Evolutionary conservation across 345 rosid genomes (phyloP).

Genomic region (Salix koriyanagi): DNA sequence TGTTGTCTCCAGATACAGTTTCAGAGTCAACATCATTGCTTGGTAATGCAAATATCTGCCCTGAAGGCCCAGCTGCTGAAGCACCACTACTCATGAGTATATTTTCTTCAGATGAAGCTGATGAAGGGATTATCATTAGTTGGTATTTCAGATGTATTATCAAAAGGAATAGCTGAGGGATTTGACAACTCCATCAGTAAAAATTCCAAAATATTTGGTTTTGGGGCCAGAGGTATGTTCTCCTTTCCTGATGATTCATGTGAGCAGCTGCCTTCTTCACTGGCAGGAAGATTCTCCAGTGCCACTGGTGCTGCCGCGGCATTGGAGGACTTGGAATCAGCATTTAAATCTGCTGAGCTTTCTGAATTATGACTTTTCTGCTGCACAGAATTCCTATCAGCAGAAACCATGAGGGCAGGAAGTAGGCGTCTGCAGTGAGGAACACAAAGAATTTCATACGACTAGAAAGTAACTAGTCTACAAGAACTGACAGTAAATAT

Average conservation of each 20-base stretch:
- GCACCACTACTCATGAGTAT: not conserved
- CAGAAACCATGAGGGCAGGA: conserved; percentile 17
- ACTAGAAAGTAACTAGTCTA: not conserved
- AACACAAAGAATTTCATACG: not conserved
- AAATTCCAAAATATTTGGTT: conserved; percentile 50
- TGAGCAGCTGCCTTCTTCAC: conserved; percentile 25
- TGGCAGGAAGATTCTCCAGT: conserved; percentile 21
- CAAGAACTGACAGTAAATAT: not conserved
- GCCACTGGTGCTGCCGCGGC: conserved; percentile 11
- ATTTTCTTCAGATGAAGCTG: conserved; percentile 19
- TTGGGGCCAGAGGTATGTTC: conserved; percentile 29
- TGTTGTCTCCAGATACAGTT: conserved; percentile 17
- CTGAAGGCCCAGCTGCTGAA: conserved; percentile 12
- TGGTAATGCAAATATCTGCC: conserved; percentile 10
- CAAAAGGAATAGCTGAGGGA: conserved; percentile 28
- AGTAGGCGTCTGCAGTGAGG: conserved; percentile 35
- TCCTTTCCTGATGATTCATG: conserved; percentile 23
- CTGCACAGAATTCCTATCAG: conserved; percentile 15
- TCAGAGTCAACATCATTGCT: conserved; percentile 9
- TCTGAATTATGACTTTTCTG: conserved; percentile 17
- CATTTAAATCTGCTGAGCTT: conserved; percentile 37
- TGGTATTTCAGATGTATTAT: conserved; percentile 14
- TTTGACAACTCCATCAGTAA: conserved; percentile 49
- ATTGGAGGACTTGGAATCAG: conserved; percentile 26
- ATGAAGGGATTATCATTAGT: conserved; percentile 11